phyloP scores from a whole-genome alignment of 169 alveolate species.

The Plasmodium cynomolgi region DNA sequence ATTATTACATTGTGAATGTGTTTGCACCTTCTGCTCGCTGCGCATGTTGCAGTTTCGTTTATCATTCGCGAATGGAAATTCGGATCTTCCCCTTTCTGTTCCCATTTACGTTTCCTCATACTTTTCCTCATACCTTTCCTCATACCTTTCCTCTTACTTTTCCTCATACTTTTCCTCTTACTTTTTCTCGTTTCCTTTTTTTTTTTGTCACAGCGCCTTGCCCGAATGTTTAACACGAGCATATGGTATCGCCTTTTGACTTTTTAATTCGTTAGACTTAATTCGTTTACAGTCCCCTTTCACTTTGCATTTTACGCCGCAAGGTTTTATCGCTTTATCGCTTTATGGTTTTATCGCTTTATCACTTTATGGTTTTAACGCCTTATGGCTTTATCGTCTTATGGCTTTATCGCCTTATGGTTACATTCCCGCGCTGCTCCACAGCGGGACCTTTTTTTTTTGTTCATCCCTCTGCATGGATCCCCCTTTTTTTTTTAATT shows the following conservation, averaged over 20 bases:
- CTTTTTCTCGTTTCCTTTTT: neutral
- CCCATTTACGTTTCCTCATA: neutral
- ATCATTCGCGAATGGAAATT: neutral
- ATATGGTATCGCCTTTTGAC: neutral
- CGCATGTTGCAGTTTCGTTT: neutral
- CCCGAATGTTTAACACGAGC: neutral
- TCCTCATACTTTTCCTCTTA: neutral
- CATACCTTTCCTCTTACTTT: neutral
- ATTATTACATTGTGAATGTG: neutral
- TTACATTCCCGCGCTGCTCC: neutral
- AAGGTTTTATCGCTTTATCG: neutral
- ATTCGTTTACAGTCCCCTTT: neutral
- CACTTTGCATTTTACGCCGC: neutral
- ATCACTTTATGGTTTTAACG: neutral
- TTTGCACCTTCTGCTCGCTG: neutral
- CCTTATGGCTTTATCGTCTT: neutral
- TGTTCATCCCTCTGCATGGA: neutral
- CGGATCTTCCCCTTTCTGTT: neutral
- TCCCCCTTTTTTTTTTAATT: conserved; percentile 10
- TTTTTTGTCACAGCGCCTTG: neutral
- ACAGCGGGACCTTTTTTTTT: neutral
- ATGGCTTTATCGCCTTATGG: neutral
- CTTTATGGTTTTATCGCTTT: neutral
- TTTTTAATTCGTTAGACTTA: conserved; percentile 1
- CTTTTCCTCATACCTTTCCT: neutral